Evolutionary conservation across 352 stramenopile genomes (phyloP), one percentile per base, ranked within the genome.

Genomic region (Phytophthora pini): DNA sequence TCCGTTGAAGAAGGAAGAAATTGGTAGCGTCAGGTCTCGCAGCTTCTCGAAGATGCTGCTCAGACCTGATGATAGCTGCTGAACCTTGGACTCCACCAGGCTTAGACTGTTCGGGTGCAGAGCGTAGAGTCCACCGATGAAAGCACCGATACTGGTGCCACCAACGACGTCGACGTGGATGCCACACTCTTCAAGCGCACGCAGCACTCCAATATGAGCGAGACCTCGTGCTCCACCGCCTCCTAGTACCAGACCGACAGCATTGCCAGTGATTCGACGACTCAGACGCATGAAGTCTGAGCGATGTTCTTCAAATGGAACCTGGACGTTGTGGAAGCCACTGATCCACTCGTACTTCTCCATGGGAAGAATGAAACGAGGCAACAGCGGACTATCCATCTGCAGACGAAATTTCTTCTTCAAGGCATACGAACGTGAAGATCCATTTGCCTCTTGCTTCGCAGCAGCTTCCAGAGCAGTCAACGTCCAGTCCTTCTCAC

Each of bases 161-260:
- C 90, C 97, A 48, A 98, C 88, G 5, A 98, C 86, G 68, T 99
- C 97, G 0, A 98, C 83, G 26, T 97, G 90, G 12, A 98, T 85
- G 0, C 92, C 93, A 27, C 87, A 94, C 58, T 98, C 94, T 46
- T 98, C 83, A 26, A 99, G 75, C 3, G 93, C 95, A 31, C 82
- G 84, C 10, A 99, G 76, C 0, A 99, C 91, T 10, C 96, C 94
- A 50, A 99, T 87, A 77, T 99, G 97, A 5, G 94, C 93, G 4
- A 98, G 76, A 11, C 96, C 97, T 61, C 96, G 71, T 15, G 94
- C 95, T 51, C 95, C 97, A 9, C 97, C 97, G 51, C 94, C 96
- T 43, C 94, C 94, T 36, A 99, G 82, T 1, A 98, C 96, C 8
- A 99, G 68, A 5, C 96, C 97, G 22, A 99, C 83, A 4, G 93